Evolutionary conservation across 2,329 filamentous ascomycete genomes (phyloP), one percentile per base, ranked within the genome.

Genomic region (Ceratocystis cacaofunesta): DNA sequence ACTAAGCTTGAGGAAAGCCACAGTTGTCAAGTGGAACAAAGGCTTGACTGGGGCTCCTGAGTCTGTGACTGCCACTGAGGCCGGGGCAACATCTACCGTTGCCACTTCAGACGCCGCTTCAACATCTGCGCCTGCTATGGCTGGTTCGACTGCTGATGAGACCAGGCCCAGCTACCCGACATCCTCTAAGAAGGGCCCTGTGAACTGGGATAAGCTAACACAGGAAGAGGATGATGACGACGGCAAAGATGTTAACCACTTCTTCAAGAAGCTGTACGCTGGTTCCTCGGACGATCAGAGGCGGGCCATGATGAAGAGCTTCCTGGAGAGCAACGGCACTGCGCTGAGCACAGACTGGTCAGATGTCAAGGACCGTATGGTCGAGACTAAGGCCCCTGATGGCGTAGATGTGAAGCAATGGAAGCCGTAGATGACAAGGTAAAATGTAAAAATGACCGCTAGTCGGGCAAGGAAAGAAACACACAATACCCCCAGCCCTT

Each of bases 271-370:
- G 71, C 79, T 99, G 1, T 97, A 92, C 76, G 85, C 87, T 68
- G 80, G 78, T 44, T 85, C 90, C 0, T 85, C 87, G 61, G 84
- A 86, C 0, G 92, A 99, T 70, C 89, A 90, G 67, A 85, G 85
- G 72, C 85, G 91, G 1, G 94, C 94, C 7, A 99, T 99, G 94
- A 90, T 95, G 85, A 99, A 99, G 83, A 95, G 90, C 72, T 97
- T 90, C 72, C 81, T 85, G 15, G 92, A 99, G 79, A 96, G 92
- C 75, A 94, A 95, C 70, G 94, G 94, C 3, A 99, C 94, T 0
- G 83, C 89, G 2, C 77, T 99, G 62, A 96, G 90, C 75, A 99
- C 94, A 0, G 90, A 92, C 73, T 99, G 94, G 94, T 76, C 78
- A 8, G 88, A 95, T 68, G 92, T 96, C 22, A 83, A 84, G 62